Evolutionary conservation across 2,329 filamentous ascomycete species (phyloP).

Genomic region (Colletotrichum sp.): DNA sequence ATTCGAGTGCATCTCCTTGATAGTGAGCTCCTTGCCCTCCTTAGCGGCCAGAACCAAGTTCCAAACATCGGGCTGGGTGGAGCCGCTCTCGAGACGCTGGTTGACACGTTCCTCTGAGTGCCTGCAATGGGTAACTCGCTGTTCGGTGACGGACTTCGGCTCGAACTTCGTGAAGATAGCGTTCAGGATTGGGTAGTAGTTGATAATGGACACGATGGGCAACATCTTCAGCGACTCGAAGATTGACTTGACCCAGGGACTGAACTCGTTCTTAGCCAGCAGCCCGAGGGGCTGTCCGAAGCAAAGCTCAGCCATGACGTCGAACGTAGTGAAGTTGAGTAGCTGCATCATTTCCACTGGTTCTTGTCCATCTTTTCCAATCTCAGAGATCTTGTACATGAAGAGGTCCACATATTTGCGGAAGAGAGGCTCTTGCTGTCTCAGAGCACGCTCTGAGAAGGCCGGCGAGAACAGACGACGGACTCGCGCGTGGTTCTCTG

Average conservation of each 20-base stretch:
- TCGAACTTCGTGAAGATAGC: conserved; percentile 25
- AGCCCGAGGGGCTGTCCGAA: conserved; percentile 25
- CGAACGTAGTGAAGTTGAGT: conserved; percentile 26
- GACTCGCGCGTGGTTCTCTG: conserved; percentile 23
- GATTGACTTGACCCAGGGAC: conserved; percentile 24
- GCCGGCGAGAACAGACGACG: conserved; percentile 25
- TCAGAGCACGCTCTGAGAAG: conserved; percentile 25
- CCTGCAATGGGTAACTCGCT: conserved; percentile 24
- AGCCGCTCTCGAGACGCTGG: conserved; percentile 28
- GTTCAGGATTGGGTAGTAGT: conserved; percentile 27
- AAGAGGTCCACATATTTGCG: conserved; percentile 41
- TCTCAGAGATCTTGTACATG: conserved; percentile 38
- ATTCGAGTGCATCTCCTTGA: conserved; percentile 20
- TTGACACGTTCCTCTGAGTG: conserved; percentile 31
- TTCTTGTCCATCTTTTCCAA: not conserved
- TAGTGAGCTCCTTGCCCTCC: conserved; percentile 12
- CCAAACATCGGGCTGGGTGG: conserved; percentile 29
- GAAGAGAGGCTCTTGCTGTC: conserved; percentile 29
- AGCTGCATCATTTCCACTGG: conserved; percentile 24
- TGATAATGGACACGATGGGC: conserved; percentile 26
- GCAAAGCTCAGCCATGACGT: conserved; percentile 26
- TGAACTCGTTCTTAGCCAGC: conserved; percentile 24
- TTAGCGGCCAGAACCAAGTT: conserved; percentile 26
- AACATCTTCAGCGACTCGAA: conserved; percentile 28
- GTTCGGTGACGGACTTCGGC: conserved; percentile 25